phyloP scores from a whole-genome alignment of 164 flowering plant species.

The Amborella trichopoda region DNA sequence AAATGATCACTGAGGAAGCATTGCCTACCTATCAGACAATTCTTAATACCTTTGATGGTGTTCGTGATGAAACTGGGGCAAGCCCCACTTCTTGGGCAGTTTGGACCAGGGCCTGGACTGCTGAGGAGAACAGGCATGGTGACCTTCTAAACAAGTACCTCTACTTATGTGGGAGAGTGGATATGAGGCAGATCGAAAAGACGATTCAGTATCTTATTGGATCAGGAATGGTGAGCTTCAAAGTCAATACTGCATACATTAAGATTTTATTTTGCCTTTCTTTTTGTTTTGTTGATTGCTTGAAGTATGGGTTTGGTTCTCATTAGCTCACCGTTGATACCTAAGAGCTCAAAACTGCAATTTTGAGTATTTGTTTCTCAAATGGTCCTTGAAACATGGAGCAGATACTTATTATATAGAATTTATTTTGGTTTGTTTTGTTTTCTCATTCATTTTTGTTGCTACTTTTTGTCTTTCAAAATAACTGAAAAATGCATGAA shows the following conservation, averaged over 20 bases:
- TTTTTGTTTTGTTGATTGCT: neutral
- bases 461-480: neutral
- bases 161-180: slow-evolving; percentile 30
- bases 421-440: too few relatives aligned
- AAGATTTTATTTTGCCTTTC: neutral
- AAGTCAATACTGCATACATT: neutral
- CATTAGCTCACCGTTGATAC: neutral
- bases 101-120: slow-evolving; percentile 32
- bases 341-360: neutral
- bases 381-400: too few relatives aligned
- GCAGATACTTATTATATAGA: too few relatives aligned
- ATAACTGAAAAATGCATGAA: neutral
- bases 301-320: neutral
- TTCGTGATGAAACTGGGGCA: slow-evolving; percentile 21
- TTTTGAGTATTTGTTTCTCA: neutral
- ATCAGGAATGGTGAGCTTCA: slow-evolving; percentile 31
- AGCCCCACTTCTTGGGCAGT: slow-evolving; percentile 25
- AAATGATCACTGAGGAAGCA: slow-evolving; percentile 26
- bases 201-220: slow-evolving; percentile 30
- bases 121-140: slow-evolving; percentile 20
- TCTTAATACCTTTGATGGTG: slow-evolving; percentile 18
- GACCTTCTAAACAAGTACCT: slow-evolving; percentile 26
- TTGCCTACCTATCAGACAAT: slow-evolving; percentile 27
- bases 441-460: neutral
- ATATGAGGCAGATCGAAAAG: slow-evolving; percentile 27